Evolutionary conservation across 192 early-diverging fungal genomes (phyloP).

Genomic region (Gryganskiella cystojenkinii): DNA sequence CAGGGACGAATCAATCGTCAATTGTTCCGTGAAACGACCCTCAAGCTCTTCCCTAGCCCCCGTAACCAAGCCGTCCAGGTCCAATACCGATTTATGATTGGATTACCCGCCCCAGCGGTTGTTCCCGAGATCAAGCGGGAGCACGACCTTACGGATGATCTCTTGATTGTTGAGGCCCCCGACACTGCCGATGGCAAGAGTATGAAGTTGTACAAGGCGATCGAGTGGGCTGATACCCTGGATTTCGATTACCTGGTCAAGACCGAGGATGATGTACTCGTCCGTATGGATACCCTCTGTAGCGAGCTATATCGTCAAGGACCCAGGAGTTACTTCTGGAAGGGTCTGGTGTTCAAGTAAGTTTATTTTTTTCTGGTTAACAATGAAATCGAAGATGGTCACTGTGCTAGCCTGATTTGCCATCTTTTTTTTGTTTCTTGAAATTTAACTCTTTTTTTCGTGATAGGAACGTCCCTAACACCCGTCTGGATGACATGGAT

Average conservation of each 20-base stretch:
- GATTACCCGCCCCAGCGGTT: conserved; percentile 39
- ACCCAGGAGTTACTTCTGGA: conserved; percentile 57
- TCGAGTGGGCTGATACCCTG: conserved; percentile 58
- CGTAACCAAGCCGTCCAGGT: conserved; percentile 52
- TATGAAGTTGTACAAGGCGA: conserved; percentile 57
- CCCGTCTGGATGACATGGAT: conserved; percentile 48
- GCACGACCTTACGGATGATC: conserved; percentile 44
- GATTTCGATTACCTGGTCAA: conserved; percentile 64
- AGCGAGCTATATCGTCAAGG: conserved; percentile 55
- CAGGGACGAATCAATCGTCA: conserved; percentile 57
- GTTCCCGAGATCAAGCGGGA: conserved; percentile 51
- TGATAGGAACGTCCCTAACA: conserved; percentile 45
- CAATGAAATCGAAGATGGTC: neutral
- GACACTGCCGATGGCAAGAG: conserved; percentile 59
- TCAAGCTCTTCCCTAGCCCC: conserved; percentile 57
- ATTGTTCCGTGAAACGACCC: conserved; percentile 59
- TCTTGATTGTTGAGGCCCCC: conserved; percentile 54
- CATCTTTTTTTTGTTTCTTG: neutral
- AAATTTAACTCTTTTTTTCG: neutral
- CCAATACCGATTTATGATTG: conserved; percentile 59
- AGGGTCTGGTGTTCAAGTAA: conserved; percentile 57
- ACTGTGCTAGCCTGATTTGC: neutral
- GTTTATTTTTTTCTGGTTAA: neutral
- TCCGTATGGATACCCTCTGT: conserved; percentile 61
- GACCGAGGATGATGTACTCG: conserved; percentile 66